Base-by-base conservation (phyloP, 352 stramenopile genomes). In the Phytopythium oedochilum region DNA sequence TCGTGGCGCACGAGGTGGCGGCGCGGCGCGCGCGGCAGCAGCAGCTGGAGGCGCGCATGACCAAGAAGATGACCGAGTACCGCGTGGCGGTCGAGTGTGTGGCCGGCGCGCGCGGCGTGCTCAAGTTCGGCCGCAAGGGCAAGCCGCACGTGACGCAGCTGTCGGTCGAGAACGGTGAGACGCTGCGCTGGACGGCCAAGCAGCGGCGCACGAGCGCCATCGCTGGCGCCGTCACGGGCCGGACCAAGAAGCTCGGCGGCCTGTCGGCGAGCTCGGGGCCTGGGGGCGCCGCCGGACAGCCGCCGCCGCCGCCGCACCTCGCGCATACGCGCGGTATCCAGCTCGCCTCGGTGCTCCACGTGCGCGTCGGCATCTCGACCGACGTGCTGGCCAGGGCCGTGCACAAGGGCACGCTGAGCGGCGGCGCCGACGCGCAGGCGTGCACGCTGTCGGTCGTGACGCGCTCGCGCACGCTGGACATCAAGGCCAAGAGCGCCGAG, bases 21-120 rank as follows among this genome's bases (percentile, higher is more conserved):
- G 55, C 57, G 9, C 70, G 77, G n/a, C 55, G 70, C 40, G 63
- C 61, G 15, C 63, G 76, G 48, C 71, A 87, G 44, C 68, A 79
- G 51, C 43, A 53, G 12, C 59, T 73, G 23, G 79, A 92, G 28
- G 50, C 75, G 65, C 58, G 71, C 28, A 68, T 94, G 60, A 70
- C 80, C 26, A 78, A 71, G 50, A 89, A 94, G 54, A 91, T 94
- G 73, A 92, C 81, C 2, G 81, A 91, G 55, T 94, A 91, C 59
- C 79, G 80, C 40, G 79, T 94, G 22, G 84, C 84, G 1, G 69
- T 94, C 39, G 79, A 94, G 64, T 94, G 84, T 57, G 73, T 94
- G 6, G 71, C 71, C 11, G 82, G 82, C 51, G 81, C 81, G 18
- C 20, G 49, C 15, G 66, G 63, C 4, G 82, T 94, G 31, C 54